These are phyloP conservation scores for Solanum neorickii DNA, from an alignment of 257 asterid species.

Conservation along the genomic window DNA sequence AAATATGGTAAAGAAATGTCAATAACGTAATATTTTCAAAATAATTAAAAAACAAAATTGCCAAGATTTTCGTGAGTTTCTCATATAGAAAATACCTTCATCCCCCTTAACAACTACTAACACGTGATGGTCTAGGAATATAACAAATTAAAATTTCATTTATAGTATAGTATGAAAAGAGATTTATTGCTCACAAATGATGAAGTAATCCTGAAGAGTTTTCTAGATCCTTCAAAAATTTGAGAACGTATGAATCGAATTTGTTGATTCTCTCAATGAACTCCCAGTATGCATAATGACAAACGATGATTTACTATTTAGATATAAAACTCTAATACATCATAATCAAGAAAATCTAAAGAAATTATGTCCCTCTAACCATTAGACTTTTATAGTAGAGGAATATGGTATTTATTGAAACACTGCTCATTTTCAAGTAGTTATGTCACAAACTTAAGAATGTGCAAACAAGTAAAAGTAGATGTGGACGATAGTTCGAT, in stretches of 20 bases:
- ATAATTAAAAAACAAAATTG: no score
- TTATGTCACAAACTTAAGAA: background rate
- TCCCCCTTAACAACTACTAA: no score
- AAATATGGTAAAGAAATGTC: no score
- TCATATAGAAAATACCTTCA: no score
- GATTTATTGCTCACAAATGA: background rate
- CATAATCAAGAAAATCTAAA: background rate
- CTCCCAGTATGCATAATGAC: background rate
- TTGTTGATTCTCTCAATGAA: background rate
- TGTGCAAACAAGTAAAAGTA: background rate
- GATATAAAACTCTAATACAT: background rate
- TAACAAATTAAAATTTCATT: background rate
- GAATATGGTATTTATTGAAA: background rate
- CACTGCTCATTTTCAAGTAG: background rate
- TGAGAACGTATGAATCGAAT: background rate
- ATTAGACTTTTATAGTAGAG: background rate
- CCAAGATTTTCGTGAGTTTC: no score
- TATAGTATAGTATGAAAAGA: background rate
- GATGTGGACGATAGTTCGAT: background rate
- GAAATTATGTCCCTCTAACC: background rate
- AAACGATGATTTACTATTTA: background rate
- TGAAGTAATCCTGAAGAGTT: background rate
- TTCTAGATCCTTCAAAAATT: background rate
- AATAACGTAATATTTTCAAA: no score
- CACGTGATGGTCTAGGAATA: background rate